Evolutionary conservation across 805 yeast genomes (phyloP).

Genomic region (Saccharomycopsis sp.): DNA sequence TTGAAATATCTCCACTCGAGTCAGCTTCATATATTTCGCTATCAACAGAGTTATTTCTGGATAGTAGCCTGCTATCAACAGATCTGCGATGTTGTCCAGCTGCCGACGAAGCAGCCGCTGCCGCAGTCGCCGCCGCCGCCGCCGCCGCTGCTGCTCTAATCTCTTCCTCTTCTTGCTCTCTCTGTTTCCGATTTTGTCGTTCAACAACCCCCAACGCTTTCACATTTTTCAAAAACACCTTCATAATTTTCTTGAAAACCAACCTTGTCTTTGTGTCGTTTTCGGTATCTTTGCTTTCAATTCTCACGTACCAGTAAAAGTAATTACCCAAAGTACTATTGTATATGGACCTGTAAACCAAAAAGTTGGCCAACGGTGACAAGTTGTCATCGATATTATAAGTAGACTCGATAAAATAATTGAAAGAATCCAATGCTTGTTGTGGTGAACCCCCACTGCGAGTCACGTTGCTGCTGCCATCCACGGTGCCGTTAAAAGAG

Average conservation of each 20-base stretch:
- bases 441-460: background rate
- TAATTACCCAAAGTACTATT: conserved; percentile 67
- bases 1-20: conserved; percentile 1
- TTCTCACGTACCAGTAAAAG: conserved; percentile 86
- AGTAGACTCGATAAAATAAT: conserved; percentile 10
- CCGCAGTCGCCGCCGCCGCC: no score
- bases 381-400: conserved; percentile 20
- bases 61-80: conserved; percentile 11
- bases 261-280: conserved; percentile 22
- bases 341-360: conserved; percentile 60
- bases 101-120: no score
- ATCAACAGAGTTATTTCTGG: conserved; percentile 13
- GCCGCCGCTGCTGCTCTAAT: no score
- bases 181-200: background rate
- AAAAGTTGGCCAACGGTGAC: conserved; percentile 65
- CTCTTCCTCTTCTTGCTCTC: background rate
- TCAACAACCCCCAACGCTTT: conserved; percentile 7
- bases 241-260: conserved; percentile 38
- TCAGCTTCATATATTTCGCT: conserved; percentile 7
- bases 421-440: conserved; percentile 4
- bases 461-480: no score
- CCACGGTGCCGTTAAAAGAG: background rate
- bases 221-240: conserved; percentile 33
- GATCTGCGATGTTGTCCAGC: no score
- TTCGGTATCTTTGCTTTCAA: conserved; percentile 69